Evolutionary conservation across 441 rosid genomes (phyloP), one percentile per base, ranked within the genome.

Genomic region (Pelargonium cotyledonis): DNA sequence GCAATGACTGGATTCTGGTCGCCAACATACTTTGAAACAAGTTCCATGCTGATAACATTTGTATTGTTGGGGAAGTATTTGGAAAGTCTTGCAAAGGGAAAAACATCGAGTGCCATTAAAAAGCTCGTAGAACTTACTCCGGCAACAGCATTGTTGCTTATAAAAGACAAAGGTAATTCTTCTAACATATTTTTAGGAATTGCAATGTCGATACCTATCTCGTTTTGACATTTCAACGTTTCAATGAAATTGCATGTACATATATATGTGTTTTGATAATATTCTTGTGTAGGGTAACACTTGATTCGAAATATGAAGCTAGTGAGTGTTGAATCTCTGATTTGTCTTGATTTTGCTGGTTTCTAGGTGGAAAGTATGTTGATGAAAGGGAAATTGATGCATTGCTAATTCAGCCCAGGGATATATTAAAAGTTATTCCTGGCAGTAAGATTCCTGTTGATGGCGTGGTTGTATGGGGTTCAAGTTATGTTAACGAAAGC

Each of bases 101-200:
- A 92, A 82, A 95, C 99, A 6, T 95, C 97, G 10, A 96, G 92
- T 78, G 99, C 98, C 80, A 92, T 95, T 76, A 95, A 92, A 83
- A 95, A 95, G 83, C 82, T 95, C 16, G 97, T 95, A 64, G 97
- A 92, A 65, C 98, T 95, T 80, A 87, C 95, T 44, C 99, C 99
- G 55, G 92, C 98, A 63, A 92, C 99, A 8, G 99, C 99, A 14
- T 75, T 88, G 75, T 84, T 95, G 76, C 76, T 90, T 31, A 77
- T 79, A 65, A 90, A 85, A 86, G 98, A 92, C 76, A 86, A 92
- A 80, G 97, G 99, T 90, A 70, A 18, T 35, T 18, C 6, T 18
- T 18, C 21, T 57, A 55, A 55, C 61, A 15, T 18, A 55, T 1
- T 55, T 55, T 6, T 4, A 55, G 21, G 61, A 16, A 29, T 29